Base-by-base conservation (phyloP, 2,329 filamentous ascomycete genomes). In the Venturiaceae sp. region DNA sequence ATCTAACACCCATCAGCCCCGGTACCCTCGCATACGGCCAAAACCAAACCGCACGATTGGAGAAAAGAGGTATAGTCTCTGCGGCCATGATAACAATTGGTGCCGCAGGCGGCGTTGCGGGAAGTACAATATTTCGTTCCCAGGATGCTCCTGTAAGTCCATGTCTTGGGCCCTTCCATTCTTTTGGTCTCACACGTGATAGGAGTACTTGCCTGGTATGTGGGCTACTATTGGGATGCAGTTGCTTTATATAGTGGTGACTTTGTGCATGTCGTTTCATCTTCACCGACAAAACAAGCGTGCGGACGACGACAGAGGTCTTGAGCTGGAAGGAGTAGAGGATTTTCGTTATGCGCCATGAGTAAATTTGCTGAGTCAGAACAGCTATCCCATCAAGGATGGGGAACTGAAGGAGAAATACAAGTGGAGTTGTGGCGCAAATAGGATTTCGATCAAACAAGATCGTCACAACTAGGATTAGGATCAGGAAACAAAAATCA, bases 11-110 rank as follows among this genome's bases (percentile, higher is more conserved):
- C 3, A 11, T 30, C 32, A 53, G 47, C 1, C 69, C 68, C 3
- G 64, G 67, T 1, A 62, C 64, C 8, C 66, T 71, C 58, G 66
- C 69, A 5, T 70, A 69, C 52, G 53, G 69, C 61, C 64, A 67
- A 13, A 71, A 70, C 59, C 69, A 71, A 54, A 68, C 69, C 53
- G 64, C 66, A 13, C 62, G 62, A 11, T 66, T 69, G 58, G 66
- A 64, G 59, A 69, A 66, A 46, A 62, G 68, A 53, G 44, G 62
- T 55, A 57, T 64, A 55, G 46, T 62, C 55, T 56, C 19, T 59
- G 62, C 59, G 55, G 36, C 44, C 62, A 62, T 44, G 59, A 65
- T 58, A 60, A 64, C 68, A 0, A 69, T 70, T 58, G 69, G 68
- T 0, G 65, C 67, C 1, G 63, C 69, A 30, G 69, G 69, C n/a